Evolutionary conservation across 148 eudicot genomes (phyloP), one percentile per base, ranked within the genome.

Genomic region (Spergularia bocconei): DNA sequence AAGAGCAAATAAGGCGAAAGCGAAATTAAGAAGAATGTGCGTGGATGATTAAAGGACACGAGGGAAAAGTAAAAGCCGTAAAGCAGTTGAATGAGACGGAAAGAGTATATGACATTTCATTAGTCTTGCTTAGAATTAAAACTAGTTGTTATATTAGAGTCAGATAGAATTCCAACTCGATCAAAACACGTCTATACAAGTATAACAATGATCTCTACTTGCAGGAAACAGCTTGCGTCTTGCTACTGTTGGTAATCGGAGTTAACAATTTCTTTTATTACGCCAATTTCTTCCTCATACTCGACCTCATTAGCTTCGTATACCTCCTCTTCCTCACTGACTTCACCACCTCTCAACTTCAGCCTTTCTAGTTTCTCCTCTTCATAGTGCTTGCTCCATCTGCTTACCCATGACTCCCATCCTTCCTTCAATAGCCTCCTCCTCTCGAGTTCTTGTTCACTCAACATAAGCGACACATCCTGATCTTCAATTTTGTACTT

Each of bases 371-470:
- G 11, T 65, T 86, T 88, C 84, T 92, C 97, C 58, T 85, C 89
- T 61, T 92, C 97, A 4, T 89, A 91, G 63, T 77, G 51, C 15
- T 63, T 78, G 84, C 86, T 85, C 96, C 97, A 95, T 63, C 84
- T 83, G 20, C 62, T 81, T 14, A 91, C 74, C 97, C 91, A 95
- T 65, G 85, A 84, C 0, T 88, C 88, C 99, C 99, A 95, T 56
- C 89, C 97, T 44, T 92, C 97, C 88, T 92, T 92, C 85, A 92
- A 74, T 78, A 74, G 64, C 85, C 81, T 89, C 57, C 97, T 80
- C 86, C 86, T 92, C 86, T 92, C 97, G 1, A 97, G 86, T 9
- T 95, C 99, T 82, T 95, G 97, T 80, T 92, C 97, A n/a, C 97
- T 91, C 72, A 92, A 80, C 13, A 85, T 79, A 82, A 87, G 36